Percentiles rank a stretch among this genome's conserved stretches.
These are phyloP conservation scores for Tricholoma terreum DNA, from an alignment of 768 basidiomycete species.

Conservation along the genomic window DNA sequence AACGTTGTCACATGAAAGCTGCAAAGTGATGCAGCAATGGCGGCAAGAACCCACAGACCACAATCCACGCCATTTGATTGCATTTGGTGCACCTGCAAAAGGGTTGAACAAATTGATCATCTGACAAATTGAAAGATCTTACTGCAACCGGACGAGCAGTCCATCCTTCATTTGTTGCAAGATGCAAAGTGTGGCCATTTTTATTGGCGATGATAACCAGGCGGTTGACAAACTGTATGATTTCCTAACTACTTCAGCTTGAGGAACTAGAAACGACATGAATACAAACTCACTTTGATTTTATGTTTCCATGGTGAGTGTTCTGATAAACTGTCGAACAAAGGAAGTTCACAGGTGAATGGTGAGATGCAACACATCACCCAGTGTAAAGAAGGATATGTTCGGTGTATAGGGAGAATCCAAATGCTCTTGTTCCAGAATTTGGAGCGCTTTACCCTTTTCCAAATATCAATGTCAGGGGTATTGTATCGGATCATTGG, in stretches of 20 bases:
- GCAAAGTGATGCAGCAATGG: slow-evolving; percentile 16
- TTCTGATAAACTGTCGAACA: slow-evolving; percentile 32
- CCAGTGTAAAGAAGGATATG: slow-evolving; percentile 25
- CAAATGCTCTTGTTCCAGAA: slow-evolving; percentile 32
- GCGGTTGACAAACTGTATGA: slow-evolving; percentile 6
- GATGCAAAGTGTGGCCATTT: slow-evolving; percentile 4
- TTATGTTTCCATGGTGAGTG: slow-evolving; percentile 4
- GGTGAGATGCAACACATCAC: slow-evolving; percentile 25
- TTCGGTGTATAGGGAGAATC: slow-evolving; percentile 37
- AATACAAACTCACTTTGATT: slow-evolving; percentile 5
- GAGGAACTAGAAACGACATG: background rate
- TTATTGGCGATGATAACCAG: slow-evolving; percentile 9
- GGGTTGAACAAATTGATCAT: background rate
- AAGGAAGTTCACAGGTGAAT: slow-evolving; percentile 7
- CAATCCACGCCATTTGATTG: slow-evolving; percentile 20
- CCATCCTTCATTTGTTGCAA: slow-evolving; percentile 10
- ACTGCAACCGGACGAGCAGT: slow-evolving; percentile 5
- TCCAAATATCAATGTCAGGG: slow-evolving; percentile 21
- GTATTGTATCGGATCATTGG: slow-evolving; percentile 11
- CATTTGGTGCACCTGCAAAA: background rate
- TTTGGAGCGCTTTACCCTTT: background rate
- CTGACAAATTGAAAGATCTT: background rate
- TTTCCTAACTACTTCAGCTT: slow-evolving; percentile 4
- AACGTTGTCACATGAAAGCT: slow-evolving; percentile 15
- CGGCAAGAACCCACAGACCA: slow-evolving; percentile 23